phyloP scores from a whole-genome alignment of 208 protist genomes.

The Trichomonas gallinae region DNA sequence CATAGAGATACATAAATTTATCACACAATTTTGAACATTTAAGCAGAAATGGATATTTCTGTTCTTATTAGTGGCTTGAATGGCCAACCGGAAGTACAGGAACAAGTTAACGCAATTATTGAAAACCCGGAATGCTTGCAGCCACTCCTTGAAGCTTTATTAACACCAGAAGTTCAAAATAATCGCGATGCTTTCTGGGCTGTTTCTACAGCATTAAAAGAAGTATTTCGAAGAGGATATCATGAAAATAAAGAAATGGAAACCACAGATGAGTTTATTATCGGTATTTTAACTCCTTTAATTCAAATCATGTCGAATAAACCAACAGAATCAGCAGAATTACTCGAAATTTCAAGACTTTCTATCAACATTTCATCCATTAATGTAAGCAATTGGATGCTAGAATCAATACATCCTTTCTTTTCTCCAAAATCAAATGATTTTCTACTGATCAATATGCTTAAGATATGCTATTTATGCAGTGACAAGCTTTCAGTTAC shows the following conservation, averaged over 20 bases:
- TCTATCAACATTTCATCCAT: neutral
- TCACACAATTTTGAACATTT: no score
- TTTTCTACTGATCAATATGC: neutral
- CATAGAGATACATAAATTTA: no score
- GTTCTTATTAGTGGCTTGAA: neutral
- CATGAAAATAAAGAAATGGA: neutral
- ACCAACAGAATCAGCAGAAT: neutral
- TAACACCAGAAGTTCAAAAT: neutral
- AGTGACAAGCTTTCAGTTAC: neutral
- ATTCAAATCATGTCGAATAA: neutral
- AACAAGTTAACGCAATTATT: neutral
- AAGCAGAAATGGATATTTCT: neutral
- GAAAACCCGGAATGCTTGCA: neutral
- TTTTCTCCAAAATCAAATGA: neutral
- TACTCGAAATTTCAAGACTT: neutral
- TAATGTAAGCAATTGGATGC: neutral
- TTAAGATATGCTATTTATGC: neutral
- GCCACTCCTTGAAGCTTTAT: neutral
- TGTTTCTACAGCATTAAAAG: neutral
- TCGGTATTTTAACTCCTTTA: neutral
- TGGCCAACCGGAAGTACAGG: neutral
- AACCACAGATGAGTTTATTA: neutral
- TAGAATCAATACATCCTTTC: neutral
- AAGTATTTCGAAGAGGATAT: neutral
- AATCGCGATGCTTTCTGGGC: neutral